Evolutionary conservation across 116 monocot species (phyloP).

Genomic region (Iris pallida): DNA sequence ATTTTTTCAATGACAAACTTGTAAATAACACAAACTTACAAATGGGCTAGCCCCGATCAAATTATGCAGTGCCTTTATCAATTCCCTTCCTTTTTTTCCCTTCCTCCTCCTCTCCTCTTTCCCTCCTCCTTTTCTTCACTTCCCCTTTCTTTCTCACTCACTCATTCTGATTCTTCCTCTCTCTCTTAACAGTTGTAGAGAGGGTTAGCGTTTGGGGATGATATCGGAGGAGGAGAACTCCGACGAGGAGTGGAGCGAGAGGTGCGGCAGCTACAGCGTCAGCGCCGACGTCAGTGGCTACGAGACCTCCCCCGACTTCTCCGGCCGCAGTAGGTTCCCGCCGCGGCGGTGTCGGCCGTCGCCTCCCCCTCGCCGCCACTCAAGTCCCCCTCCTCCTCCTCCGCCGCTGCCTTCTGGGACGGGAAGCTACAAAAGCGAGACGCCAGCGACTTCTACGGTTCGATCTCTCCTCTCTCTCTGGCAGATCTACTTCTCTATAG

Average conservation of each 20-base stretch:
- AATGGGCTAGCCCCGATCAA: no score
- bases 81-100: no score
- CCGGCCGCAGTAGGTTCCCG: constrained; percentile 21
- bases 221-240: constrained; percentile 38
- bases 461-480: not conserved
- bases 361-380: constrained; percentile 1
- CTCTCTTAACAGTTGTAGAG: not conserved
- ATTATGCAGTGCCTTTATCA: no score
- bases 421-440: constrained; percentile 36
- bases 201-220: constrained; percentile 47
- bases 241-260: constrained; percentile 39
- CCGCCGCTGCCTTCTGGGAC: constrained; percentile 22
- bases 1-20: no score
- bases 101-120: no score
- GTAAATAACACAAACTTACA: no score
- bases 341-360: not conserved
- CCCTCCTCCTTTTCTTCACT: not conserved
- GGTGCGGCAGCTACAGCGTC: constrained; percentile 71
- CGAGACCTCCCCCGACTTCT: constrained; percentile 70
- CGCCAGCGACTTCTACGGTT: constrained; percentile 35
- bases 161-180: not conserved
- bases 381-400: not conserved
- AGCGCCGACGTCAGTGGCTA: constrained; percentile 81
- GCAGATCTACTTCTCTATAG: constrained; percentile 1
- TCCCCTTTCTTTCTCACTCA: not conserved